Conservation (phyloP, 129 eudicot genomes). For the Flaveria linearis region DNA sequence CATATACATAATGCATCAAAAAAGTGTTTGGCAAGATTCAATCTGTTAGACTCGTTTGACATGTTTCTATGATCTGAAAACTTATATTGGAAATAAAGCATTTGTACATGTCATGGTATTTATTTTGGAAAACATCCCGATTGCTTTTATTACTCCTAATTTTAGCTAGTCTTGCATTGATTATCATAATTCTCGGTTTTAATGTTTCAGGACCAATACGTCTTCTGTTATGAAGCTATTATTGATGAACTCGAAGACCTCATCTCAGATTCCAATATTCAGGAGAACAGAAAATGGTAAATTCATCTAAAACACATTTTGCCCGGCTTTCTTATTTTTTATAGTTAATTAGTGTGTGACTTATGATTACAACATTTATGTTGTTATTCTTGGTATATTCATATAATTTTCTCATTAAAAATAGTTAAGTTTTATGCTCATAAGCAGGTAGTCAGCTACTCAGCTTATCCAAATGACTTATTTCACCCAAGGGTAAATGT, state of each 20-base stretch:
- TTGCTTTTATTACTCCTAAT: not conserved
- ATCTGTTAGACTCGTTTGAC: not conserved
- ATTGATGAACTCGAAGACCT: constrained; percentile 81
- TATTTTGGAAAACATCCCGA: not conserved
- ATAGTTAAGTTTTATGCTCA: not conserved
- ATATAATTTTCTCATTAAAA: not conserved
- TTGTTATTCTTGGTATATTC: too few relatives aligned
- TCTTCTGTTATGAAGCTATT: constrained; percentile 69
- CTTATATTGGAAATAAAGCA: not conserved
- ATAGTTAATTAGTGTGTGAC: not conserved
- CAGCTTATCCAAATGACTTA: not conserved
- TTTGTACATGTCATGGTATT: not conserved
- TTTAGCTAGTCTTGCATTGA: not conserved
- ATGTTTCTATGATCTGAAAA: not conserved
- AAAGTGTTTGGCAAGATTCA: not conserved
- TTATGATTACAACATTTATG: not conserved
- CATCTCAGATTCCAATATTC: constrained; percentile 38
- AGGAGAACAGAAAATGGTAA: constrained; percentile 39
- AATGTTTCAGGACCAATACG: constrained; percentile 71
- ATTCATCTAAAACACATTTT: not conserved
- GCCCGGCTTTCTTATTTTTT: not conserved
- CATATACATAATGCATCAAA: not conserved
- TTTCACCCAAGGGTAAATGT: not conserved
- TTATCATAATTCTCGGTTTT: not conserved
- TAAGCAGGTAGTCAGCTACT: not conserved